A percentile compares a stretch with the other conserved stretches of the same genome.
phyloP scores from a whole-genome alignment of 768 basidiomycete species.

The Leccinum variicolor region DNA sequence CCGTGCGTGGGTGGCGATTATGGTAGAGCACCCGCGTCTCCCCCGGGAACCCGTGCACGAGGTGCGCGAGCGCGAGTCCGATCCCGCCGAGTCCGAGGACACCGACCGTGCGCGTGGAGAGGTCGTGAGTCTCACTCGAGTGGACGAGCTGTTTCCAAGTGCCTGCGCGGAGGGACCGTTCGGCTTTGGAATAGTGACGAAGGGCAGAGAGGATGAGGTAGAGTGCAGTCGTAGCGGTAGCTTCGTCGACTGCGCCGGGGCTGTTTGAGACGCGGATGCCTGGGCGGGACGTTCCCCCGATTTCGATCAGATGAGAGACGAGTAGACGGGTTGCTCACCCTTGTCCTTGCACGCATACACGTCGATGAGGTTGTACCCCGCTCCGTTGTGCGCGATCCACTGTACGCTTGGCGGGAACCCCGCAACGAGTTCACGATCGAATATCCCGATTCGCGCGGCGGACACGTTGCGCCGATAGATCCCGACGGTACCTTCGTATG shows the following conservation, averaged over 20 bases:
- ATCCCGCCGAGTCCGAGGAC: slow-evolving; percentile 82
- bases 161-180: slow-evolving; percentile 46
- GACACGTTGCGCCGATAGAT: slow-evolving; percentile 49
- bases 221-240: slow-evolving; percentile 83
- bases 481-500: slow-evolving; percentile 46
- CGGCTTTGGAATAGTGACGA: slow-evolving; percentile 67
- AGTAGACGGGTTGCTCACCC: slow-evolving; percentile 47
- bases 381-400: slow-evolving; percentile 88
- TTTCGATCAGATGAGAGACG: neutral
- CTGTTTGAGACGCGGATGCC: slow-evolving; percentile 82
- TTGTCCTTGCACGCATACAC: slow-evolving; percentile 66
- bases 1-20: slow-evolving; percentile 51
- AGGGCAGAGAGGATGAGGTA: slow-evolving; percentile 78
- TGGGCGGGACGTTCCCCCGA: neutral
- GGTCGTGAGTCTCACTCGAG: slow-evolving; percentile 52
- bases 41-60: slow-evolving; percentile 68
- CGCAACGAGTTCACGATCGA: slow-evolving; percentile 51
- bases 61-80: slow-evolving; percentile 64
- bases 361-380: slow-evolving; percentile 85
- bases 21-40: slow-evolving; percentile 86
- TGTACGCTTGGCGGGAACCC: slow-evolving; percentile 61
- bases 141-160: slow-evolving; percentile 59
- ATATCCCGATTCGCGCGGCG: slow-evolving; percentile 44
- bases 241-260: slow-evolving; percentile 85
- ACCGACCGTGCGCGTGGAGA: slow-evolving; percentile 65